Percentiles rank a stretch among this genome's conserved stretches.
phyloP scores from a whole-genome alignment of 2,329 filamentous ascomycete species.

The Epichloe amarillans region DNA sequence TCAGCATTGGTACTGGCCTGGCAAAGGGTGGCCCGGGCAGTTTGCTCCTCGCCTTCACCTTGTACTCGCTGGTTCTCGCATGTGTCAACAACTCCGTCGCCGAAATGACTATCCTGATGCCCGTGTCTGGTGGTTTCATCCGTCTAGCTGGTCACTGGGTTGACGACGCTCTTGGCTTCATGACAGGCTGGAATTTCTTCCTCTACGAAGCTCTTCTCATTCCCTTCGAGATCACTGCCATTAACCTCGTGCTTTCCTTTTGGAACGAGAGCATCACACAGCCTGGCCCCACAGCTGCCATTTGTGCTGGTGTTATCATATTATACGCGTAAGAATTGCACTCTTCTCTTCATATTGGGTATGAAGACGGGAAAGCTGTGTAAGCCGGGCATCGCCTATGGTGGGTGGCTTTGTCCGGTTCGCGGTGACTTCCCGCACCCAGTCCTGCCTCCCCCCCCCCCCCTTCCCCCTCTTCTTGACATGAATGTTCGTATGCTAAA shows the following conservation, averaged over 20 bases:
- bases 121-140: slow-evolving; percentile 49
- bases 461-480: neutral
- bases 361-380: neutral
- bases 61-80: slow-evolving; percentile 42
- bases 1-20: slow-evolving; percentile 45
- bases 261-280: slow-evolving; percentile 33
- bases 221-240: slow-evolving; percentile 29
- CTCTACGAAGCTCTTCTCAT: slow-evolving; percentile 30
- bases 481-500: slow-evolving; percentile 17
- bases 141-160: slow-evolving; percentile 52
- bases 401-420: neutral
- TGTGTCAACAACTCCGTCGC: slow-evolving; percentile 53
- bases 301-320: slow-evolving; percentile 42
- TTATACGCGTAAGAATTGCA: slow-evolving; percentile 38
- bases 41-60: slow-evolving; percentile 43
- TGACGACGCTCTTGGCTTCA: slow-evolving; percentile 51
- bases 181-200: slow-evolving; percentile 31
- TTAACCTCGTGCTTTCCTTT: slow-evolving; percentile 29
- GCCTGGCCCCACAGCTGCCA: slow-evolving; percentile 52
- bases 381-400: neutral
- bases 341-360: neutral
- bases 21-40: slow-evolving; percentile 30
- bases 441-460: neutral
- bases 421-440: neutral
- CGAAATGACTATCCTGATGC: slow-evolving; percentile 51